Conservation (phyloP, 805 yeast genomes). For the Osmozyma mogii region DNA sequence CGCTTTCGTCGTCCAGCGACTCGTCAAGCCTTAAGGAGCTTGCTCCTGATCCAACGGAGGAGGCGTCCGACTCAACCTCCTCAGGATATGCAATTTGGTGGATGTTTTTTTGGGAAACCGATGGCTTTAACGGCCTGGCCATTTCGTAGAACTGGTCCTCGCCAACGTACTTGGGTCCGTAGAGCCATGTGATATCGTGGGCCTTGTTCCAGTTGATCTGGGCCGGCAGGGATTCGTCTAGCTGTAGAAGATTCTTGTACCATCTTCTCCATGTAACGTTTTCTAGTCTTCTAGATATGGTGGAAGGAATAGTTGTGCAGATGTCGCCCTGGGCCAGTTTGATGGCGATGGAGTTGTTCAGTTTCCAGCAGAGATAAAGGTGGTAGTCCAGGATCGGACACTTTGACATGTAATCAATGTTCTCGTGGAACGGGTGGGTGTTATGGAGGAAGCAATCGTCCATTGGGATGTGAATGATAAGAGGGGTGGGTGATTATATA, state of each 20-base stretch:
- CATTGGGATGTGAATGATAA: too few relatives aligned
- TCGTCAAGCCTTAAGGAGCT: too few relatives aligned
- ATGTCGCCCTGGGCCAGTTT: slow-evolving; percentile 14
- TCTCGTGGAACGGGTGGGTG: slow-evolving; percentile 11
- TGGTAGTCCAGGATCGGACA: slow-evolving; percentile 10
- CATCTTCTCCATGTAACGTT: slow-evolving; percentile 36
- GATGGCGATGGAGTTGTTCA: slow-evolving; percentile 12
- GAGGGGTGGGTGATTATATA: too few relatives aligned
- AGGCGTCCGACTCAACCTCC: too few relatives aligned
- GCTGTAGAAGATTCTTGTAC: slow-evolving; percentile 20
- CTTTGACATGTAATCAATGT: slow-evolving; percentile 24
- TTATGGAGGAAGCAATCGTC: neutral
- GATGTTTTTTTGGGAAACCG: neutral
- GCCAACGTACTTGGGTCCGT: slow-evolving; percentile 36
- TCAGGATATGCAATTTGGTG: neutral
- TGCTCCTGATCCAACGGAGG: too few relatives aligned
- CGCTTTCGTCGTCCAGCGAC: slow-evolving; percentile 12
- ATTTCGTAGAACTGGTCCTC: slow-evolving; percentile 1
- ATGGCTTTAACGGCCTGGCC: too few relatives aligned
- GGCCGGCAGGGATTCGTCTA: slow-evolving; percentile 32
- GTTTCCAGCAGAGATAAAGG: slow-evolving; percentile 20
- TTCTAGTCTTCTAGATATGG: slow-evolving; percentile 20
- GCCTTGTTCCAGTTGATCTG: slow-evolving; percentile 47
- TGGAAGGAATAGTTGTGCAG: slow-evolving; percentile 13
- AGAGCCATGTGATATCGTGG: slow-evolving; percentile 47